Evolutionary conservation across 2,329 filamentous ascomycete species (phyloP).

Genomic region (Pseudogymnoascus sp.): DNA sequence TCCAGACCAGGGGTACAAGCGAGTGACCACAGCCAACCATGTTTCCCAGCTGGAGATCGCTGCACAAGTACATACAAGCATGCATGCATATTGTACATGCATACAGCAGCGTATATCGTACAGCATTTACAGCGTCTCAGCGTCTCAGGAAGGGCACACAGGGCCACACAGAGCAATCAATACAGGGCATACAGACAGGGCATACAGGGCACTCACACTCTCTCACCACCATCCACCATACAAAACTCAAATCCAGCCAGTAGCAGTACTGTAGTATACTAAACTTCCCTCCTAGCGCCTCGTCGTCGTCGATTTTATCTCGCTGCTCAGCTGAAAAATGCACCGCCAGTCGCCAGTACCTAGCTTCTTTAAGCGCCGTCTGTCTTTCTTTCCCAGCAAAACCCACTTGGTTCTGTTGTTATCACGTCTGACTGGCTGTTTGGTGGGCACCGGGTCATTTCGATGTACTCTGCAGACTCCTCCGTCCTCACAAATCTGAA

Average conservation of each 20-base stretch:
- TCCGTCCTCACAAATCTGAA: neutral
- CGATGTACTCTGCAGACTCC: conserved; percentile 2
- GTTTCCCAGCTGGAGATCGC: conserved; percentile 3
- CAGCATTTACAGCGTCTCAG: neutral
- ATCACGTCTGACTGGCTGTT: neutral
- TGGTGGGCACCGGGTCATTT: neutral
- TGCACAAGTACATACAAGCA: neutral
- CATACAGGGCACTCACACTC: too few species aligned
- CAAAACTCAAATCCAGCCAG: too few species aligned
- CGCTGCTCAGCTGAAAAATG: neutral
- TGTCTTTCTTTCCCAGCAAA: neutral
- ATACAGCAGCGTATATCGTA: neutral
- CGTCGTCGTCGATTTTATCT: neutral
- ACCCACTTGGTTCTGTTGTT: neutral
- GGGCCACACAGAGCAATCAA: too few species aligned
- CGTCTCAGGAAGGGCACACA: too few species aligned
- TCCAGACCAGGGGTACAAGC: neutral
- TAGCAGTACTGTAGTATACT: too few species aligned
- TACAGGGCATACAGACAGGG: too few species aligned
- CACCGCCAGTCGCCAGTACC: too few species aligned
- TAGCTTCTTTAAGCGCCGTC: conserved; percentile 2
- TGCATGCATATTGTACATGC: neutral
- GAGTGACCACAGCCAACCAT: neutral
- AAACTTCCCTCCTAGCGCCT: neutral
- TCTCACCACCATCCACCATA: too few species aligned